Evolutionary conservation across 2,329 filamentous ascomycete species (phyloP).

Genomic region (Coniella lustricola): DNA sequence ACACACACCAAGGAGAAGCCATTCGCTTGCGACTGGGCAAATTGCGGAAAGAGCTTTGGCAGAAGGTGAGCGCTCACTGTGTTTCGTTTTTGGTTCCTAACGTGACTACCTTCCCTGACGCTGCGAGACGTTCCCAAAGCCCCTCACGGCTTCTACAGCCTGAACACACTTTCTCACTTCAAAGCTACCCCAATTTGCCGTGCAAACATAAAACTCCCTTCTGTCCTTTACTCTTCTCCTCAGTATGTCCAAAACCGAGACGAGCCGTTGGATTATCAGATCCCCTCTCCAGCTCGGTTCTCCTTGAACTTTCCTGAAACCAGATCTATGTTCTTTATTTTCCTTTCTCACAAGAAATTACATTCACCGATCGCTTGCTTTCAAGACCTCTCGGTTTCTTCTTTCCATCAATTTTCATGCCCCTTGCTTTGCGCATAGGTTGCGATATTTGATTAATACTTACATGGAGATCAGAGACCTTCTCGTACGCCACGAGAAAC

Average conservation of each 20-base stretch:
- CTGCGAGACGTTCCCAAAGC: background rate
- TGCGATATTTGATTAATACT: constrained; percentile 31
- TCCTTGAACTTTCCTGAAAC: no score
- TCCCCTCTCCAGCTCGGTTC: no score
- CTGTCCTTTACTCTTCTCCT: constrained; percentile 7
- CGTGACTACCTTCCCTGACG: background rate
- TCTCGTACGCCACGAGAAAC: constrained; percentile 56
- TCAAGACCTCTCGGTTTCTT: no score
- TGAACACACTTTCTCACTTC: constrained; percentile 1
- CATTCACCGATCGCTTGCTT: no score
- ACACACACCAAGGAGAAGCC: constrained; percentile 61
- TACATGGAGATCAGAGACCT: constrained; percentile 60
- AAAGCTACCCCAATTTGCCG: constrained; percentile 1
- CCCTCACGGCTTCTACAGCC: background rate
- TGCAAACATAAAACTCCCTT: constrained; percentile 6
- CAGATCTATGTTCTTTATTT: no score
- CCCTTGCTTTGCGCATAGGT: constrained; percentile 9
- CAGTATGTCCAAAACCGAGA: background rate
- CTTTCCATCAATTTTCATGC: constrained; percentile 10
- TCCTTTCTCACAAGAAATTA: no score
- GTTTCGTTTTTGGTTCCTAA: constrained; percentile 8
- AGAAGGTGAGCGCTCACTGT: constrained; percentile 43
- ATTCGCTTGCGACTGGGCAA: constrained; percentile 51
- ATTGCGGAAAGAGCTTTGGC: constrained; percentile 57
- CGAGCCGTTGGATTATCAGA: no score